Evolutionary conservation across 176 grass and related monocot species (phyloP).

Genomic region (Oryza rufipogon): DNA sequence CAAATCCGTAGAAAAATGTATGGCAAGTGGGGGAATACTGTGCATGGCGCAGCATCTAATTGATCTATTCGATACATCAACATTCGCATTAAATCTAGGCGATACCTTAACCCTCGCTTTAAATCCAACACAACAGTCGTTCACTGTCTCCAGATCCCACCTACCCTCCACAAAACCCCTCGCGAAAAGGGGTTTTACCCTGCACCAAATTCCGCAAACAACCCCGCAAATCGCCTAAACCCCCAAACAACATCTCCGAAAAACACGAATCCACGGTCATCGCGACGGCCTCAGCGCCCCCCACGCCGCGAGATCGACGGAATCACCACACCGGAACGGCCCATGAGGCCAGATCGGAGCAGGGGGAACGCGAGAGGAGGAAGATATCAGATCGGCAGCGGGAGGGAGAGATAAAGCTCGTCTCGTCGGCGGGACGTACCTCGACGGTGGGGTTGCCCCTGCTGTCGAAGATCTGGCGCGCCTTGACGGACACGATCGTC

Average conservation of each 20-base stretch:
- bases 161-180: not conserved
- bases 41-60: too few species aligned
- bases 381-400: not conserved
- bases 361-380: not conserved
- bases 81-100: not conserved
- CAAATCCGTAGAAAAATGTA: not conserved
- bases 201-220: too few species aligned
- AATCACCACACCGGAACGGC: too few species aligned
- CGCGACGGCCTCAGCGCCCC: not conserved
- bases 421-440: conserved; percentile 8
- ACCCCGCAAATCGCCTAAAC: not conserved
- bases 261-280: not conserved
- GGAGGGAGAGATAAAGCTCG: too few species aligned
- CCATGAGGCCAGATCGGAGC: not conserved
- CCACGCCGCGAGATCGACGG: not conserved
- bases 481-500: conserved; percentile 58
- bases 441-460: conserved; percentile 58
- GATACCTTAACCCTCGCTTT: too few species aligned
- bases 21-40: not conserved
- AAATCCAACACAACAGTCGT: not conserved
- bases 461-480: conserved; percentile 67
- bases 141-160: not conserved
- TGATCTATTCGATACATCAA: not conserved
- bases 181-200: not conserved
- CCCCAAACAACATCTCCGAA: not conserved